Percentiles rank a stretch among this genome's conserved stretches.
Conservation (phyloP, 345 rosid genomes). For the Acer yangbiense region DNA sequence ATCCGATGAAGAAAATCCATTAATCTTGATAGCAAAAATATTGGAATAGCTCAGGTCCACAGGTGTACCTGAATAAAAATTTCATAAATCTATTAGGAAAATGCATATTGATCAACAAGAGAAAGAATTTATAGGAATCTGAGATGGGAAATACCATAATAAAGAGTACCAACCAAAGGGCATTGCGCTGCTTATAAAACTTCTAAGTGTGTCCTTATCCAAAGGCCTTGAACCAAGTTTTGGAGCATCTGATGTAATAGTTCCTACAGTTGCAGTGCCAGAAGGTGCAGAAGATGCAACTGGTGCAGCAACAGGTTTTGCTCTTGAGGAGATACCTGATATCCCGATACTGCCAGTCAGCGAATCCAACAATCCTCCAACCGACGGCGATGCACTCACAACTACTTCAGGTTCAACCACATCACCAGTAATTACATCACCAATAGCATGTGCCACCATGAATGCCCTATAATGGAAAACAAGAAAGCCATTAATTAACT, state of each 20-base stretch:
- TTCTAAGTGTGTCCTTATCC: conserved; percentile 78
- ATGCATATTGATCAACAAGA: conserved; percentile 13
- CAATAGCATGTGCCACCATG: conserved; percentile 85
- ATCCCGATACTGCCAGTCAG: conserved; percentile 93
- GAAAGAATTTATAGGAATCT: conserved; percentile 19
- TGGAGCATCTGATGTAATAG: conserved; percentile 65
- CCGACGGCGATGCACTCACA: conserved; percentile 69
- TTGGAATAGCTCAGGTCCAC: conserved; percentile 78
- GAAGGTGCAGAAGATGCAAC: conserved; percentile 65
- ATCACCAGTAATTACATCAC: conserved; percentile 82
- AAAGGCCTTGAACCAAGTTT: conserved; percentile 72
- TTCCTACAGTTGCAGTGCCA: conserved; percentile 51
- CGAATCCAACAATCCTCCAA: conserved; percentile 95
- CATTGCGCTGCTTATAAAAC: conserved; percentile 74
- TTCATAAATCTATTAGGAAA: conserved; percentile 14
- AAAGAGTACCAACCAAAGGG: conserved; percentile 82
- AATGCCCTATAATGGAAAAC: conserved; percentile 58
- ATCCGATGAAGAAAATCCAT: conserved; percentile 82
- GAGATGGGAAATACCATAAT: conserved; percentile 31
- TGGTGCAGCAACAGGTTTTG: conserved; percentile 79
- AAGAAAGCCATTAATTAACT: conserved; percentile 12
- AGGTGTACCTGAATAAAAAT: conserved; percentile 61
- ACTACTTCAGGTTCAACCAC: conserved; percentile 82
- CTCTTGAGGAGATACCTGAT: conserved; percentile 76
- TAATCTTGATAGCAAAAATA: conserved; percentile 59